Percentiles rank a stretch among this genome's conserved stretches.
Evolutionary conservation across 805 yeast genomes (phyloP).

Genomic region (Sungouiozyma ichnusensis): DNA sequence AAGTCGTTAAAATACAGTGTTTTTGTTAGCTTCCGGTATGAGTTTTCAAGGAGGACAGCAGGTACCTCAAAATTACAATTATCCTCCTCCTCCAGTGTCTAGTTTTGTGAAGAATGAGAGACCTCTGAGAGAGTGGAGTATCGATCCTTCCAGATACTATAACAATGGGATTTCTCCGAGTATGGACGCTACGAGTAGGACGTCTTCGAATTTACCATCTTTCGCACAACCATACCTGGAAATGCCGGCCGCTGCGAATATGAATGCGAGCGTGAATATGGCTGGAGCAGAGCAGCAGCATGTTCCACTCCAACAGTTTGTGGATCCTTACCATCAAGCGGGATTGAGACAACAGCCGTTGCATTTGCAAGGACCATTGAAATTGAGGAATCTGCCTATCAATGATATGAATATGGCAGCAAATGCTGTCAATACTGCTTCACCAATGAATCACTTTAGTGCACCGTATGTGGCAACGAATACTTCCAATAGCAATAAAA

Average conservation of each 20-base stretch:
- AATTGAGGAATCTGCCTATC: background rate
- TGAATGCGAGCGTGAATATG: too few relatives aligned
- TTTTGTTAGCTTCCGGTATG: background rate
- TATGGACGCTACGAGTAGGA: too few relatives aligned
- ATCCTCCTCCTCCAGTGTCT: background rate
- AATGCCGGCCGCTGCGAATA: background rate
- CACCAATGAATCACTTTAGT: background rate
- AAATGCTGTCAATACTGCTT: too few relatives aligned
- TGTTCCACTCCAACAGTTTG: background rate
- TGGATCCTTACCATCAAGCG: background rate
- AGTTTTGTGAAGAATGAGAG: background rate
- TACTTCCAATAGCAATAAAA: too few relatives aligned
- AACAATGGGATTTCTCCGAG: background rate
- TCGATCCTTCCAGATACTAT: background rate
- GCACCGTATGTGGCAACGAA: background rate
- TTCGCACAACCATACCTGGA: background rate
- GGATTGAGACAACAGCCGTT: background rate
- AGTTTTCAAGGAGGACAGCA: background rate
- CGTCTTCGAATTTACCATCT: background rate
- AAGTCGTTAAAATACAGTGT: too few relatives aligned
- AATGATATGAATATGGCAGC: too few relatives aligned
- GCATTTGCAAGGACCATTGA: background rate
- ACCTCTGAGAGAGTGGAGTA: background rate
- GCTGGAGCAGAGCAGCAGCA: background rate
- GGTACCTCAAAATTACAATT: background rate